Conservation (phyloP, 2,329 filamentous ascomycete genomes). For the Fonsecaea pugnacius region DNA sequence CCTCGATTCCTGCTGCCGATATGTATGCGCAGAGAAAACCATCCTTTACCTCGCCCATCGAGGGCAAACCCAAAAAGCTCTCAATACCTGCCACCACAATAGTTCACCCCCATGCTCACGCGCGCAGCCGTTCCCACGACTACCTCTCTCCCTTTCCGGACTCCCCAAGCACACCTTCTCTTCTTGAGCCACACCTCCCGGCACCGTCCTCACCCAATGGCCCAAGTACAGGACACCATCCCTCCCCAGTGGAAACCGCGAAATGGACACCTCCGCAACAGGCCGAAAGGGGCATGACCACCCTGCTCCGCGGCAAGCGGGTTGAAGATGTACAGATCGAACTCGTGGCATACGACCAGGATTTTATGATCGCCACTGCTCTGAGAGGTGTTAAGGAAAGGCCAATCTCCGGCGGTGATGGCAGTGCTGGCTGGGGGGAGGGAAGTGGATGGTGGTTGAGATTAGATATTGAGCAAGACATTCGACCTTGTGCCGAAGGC, state of each 20-base stretch:
- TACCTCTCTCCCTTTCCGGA: conserved; percentile 13
- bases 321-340: conserved; percentile 61
- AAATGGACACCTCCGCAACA: conserved; percentile 42
- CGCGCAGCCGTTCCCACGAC: not conserved
- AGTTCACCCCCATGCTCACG: not conserved
- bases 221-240: not conserved
- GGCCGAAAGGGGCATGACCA: conserved; percentile 51
- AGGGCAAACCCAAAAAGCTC: not conserved
- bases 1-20: conserved; percentile 12
- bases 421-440: not conserved
- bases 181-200: not conserved
- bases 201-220: not conserved
- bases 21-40: conserved; percentile 11
- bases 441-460: conserved; percentile 47
- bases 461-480: conserved; percentile 55
- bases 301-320: conserved; percentile 53
- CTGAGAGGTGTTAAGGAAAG: conserved; percentile 44
- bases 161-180: conserved; percentile 1
- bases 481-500: conserved; percentile 48
- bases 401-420: not conserved
- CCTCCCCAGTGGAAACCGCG: conserved; percentile 18
- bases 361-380: conserved; percentile 64
- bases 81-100: not conserved
- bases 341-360: conserved; percentile 61
- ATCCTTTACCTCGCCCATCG: conserved; percentile 5